Evolutionary conservation across 106 monocot species (phyloP), one percentile per base, ranked within the genome.

Genomic region (Allium fistulosum): DNA sequence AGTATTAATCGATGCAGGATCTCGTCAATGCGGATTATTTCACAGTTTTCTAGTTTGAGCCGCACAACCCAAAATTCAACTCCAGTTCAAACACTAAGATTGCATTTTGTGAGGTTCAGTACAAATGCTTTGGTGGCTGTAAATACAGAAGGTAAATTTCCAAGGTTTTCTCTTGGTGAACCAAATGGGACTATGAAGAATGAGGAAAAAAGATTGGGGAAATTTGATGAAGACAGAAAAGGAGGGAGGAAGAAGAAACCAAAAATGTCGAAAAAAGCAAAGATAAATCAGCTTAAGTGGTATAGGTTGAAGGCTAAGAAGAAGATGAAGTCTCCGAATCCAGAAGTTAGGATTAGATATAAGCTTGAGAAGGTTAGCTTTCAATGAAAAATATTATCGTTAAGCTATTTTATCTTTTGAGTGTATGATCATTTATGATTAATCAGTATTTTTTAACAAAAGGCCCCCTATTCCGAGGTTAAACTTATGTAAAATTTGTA

Each of bases 311-410:
- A 94, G 78, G 88, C 93, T 48, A 94, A 89, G 58, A 94, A 94
- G 80, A 89, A 82, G 82, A 86, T 94, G 93, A 94, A 89, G 55
- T 94, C 93, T 37, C 76, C 86, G 17, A 94, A 94, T 73, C 93
- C 93, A 72, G 89, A 86, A 87, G 93, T 94, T 64, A 86, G 93
- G 66, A 94, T 94, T 71, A 80, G 82, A 56, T 94, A 94, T 76
- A 94, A 84, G 72, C 89, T 94, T 51, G 86, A 87, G 51, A 94
- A 94, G 93, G 93, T 85, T 14, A 17, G 75, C 37, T 53, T 37
- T 37, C 37, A 37, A 37, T 37, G 37, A 5, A 37, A 4, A 37
- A 37, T 37, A 37, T 37, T 37, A 1, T 37, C 1, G 37, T 37
- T 37, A 37, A 37, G 37, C 37, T 4, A 5, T 37, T 37, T 37